Conservation (phyloP, 169 alveolate species). For the Babesia bigemina region DNA sequence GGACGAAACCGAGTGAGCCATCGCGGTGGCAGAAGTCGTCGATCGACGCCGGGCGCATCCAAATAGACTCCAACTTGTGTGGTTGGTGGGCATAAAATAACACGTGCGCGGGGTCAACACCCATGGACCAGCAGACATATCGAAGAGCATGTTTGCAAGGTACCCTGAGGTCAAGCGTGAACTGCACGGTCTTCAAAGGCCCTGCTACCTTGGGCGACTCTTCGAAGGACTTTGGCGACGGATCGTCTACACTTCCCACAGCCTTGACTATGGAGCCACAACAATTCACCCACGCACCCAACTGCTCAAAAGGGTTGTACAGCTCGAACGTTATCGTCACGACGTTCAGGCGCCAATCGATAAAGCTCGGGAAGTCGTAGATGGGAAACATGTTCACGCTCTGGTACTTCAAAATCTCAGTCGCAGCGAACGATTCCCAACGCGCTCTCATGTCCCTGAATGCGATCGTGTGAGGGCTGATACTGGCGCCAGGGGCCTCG, state of each 20-base stretch:
- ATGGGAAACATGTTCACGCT: conserved; percentile 38
- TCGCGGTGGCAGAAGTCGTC: conserved; percentile 69
- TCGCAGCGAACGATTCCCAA: conserved; percentile 13
- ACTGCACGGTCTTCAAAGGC: conserved; percentile 35
- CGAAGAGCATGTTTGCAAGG: conserved; percentile 77
- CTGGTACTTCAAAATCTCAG: conserved; percentile 6
- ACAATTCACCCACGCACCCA: conserved; percentile 63
- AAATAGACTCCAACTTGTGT: conserved; percentile 33
- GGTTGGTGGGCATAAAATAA: conserved; percentile 72
- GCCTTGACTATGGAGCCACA: conserved; percentile 21
- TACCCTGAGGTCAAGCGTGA: conserved; percentile 70
- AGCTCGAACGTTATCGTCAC: conserved; percentile 46
- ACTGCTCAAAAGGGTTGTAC: conserved; percentile 47
- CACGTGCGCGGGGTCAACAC: conserved; percentile 78
- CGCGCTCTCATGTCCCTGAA: conserved; percentile 6
- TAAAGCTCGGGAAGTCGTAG: conserved; percentile 64
- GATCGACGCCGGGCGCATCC: conserved; percentile 35
- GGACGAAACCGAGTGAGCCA: conserved; percentile 59
- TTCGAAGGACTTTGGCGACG: neutral
- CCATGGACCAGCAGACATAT: conserved; percentile 76
- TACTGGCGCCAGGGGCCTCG: neutral
- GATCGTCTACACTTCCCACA: conserved; percentile 2
- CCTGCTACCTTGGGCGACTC: conserved; percentile 13
- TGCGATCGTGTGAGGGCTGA: neutral
- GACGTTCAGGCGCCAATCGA: conserved; percentile 55